These are phyloP conservation scores for Leishmania martiniquensis DNA, from an alignment of 208 protist species.

Conservation along the genomic window DNA sequence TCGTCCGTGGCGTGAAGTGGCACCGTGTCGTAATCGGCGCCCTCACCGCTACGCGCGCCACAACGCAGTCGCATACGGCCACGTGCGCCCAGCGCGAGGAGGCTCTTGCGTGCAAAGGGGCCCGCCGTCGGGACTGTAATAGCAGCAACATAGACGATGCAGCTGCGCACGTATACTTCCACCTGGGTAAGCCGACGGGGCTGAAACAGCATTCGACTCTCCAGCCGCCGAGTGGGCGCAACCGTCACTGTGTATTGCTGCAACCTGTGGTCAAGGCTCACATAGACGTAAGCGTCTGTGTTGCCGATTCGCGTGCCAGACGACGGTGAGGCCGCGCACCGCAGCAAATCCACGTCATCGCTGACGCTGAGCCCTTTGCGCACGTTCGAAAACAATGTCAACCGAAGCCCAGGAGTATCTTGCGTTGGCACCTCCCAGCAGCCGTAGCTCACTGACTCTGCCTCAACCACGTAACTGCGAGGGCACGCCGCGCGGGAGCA, in stretches of 20 bases:
- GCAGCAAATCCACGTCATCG: conserved; percentile 27
- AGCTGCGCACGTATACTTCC: conserved; percentile 27
- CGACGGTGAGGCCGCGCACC: conserved; percentile 20
- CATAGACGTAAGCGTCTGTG: conserved; percentile 33
- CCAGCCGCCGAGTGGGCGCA: conserved; percentile 28
- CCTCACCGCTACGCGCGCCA: neutral
- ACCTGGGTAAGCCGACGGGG: conserved; percentile 30
- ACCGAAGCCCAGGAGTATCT: conserved; percentile 18
- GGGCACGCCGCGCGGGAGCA: conserved; percentile 10
- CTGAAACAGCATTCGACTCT: conserved; percentile 32
- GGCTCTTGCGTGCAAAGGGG: conserved; percentile 6
- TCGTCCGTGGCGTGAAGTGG: conserved; percentile 16
- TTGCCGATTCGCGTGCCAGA: conserved; percentile 19
- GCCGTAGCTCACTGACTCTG: conserved; percentile 22
- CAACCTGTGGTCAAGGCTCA: conserved; percentile 16
- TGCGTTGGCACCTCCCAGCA: conserved; percentile 38
- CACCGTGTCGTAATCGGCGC: conserved; percentile 9
- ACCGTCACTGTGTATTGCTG: conserved; percentile 37
- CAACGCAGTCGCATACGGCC: conserved; percentile 18
- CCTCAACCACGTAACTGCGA: conserved; percentile 20
- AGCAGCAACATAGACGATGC: conserved; percentile 30
- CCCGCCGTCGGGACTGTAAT: conserved; percentile 22
- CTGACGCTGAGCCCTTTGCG: conserved; percentile 16
- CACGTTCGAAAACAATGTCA: conserved; percentile 28
- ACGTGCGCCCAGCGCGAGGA: conserved; percentile 20